A percentile compares a stretch with the other conserved stretches of the same genome.
These are phyloP conservation scores for Lasiosphaeriaceae sp. DNA, from an alignment of 495 filamentous ascomycete genomes.

Conservation along the genomic window DNA sequence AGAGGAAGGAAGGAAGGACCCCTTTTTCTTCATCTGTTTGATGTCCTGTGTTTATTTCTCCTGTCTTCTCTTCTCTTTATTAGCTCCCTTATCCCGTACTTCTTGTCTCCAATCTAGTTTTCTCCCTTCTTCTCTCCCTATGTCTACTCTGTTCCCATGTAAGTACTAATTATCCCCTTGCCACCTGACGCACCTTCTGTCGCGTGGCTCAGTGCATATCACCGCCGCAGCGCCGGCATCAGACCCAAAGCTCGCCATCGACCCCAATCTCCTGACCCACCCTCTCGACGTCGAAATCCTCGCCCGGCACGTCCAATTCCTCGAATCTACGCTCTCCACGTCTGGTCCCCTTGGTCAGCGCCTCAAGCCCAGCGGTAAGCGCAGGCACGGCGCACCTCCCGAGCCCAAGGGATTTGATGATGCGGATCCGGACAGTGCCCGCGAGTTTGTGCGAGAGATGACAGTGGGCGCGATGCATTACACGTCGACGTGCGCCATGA, in stretches of 20 bases:
- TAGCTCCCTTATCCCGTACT: no score
- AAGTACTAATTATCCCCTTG: no score
- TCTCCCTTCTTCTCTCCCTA: no score
- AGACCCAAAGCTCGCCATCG: conserved; percentile 32
- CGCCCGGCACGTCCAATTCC: conserved; percentile 32
- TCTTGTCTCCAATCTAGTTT: no score
- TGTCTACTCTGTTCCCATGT: no score
- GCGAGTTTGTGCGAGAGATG: conserved; percentile 19
- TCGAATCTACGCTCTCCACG: conserved; percentile 25
- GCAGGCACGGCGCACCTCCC: neutral
- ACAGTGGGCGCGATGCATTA: conserved; percentile 22
- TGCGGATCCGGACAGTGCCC: conserved; percentile 16
- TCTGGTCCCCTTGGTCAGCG: conserved; percentile 22
- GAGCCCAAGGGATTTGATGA: neutral
- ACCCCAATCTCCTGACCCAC: conserved; percentile 50
- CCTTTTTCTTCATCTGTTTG: no score
- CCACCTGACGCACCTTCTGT: conserved; percentile 43
- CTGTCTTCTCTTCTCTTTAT: no score
- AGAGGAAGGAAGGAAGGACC: no score
- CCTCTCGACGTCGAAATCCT: conserved; percentile 44
- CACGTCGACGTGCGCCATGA: conserved; percentile 26
- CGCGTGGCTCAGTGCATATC: conserved; percentile 52
- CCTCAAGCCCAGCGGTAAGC: neutral
- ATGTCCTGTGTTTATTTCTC: no score
- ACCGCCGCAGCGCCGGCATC: conserved; percentile 19